Evolutionary conservation across 2,329 filamentous ascomycete genomes (phyloP), one percentile per base, ranked within the genome.

Genomic region (Truncatella angustata): DNA sequence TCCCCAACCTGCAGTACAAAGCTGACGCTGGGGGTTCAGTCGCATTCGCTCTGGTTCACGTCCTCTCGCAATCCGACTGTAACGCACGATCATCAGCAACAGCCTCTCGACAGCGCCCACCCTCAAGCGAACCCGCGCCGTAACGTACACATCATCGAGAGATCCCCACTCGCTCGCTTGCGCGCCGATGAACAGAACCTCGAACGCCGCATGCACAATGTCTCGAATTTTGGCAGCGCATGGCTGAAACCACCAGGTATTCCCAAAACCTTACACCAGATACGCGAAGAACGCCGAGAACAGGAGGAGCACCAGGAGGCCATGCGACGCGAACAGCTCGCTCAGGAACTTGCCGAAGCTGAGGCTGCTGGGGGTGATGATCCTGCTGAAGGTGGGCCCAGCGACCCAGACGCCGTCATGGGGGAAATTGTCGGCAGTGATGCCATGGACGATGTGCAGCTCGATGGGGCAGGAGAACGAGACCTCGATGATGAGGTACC

Each of bases 211-310:
- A 91, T 92, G 63, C 73, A 83, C 44, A 91, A 93, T 59, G 87
- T 97, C 26, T 83, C 88, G 44, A 89, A 91, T 63, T 97, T 95
- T 66, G 94, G 94, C 54, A 88, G 86, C 58, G 82, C 82, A 40
- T 99, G 94, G 94, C 86, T 99, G 51, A 89, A 88, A 53, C 94
- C 94, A 0, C 91, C 91, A 0, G 94, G 93, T 6, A 80, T 96
- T 51, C 70, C 84, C 52, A 99, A 97, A 77, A 96, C 93, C 1
- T 83, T 96, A 54, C 87, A 95, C 66, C 91, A 95, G 56, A 83
- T 91, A 72, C 86, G 88, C 37, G 94, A 99, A 71, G 94, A 99
- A 73, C 85, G 87, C 59, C 82, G 88, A 10, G 94, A 99, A 74
- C 82, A 89, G 51, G 87, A 93, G 66, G 94, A 99, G 70, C 89